Conservation (phyloP, 1,139 yeast species). For the Saccharomyces pastorianus region DNA sequence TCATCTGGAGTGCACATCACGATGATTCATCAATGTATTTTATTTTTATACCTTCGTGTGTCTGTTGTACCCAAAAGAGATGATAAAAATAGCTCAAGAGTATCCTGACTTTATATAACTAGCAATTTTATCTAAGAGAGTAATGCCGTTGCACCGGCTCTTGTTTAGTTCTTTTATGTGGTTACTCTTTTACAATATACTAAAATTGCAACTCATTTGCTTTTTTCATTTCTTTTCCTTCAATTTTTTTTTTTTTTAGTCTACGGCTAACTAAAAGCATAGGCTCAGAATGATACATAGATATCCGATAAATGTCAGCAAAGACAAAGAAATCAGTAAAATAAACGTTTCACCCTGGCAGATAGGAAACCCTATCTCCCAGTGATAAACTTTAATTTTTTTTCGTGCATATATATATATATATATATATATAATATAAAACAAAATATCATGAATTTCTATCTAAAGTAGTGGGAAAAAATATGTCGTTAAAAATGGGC, state of each 20-base stretch:
- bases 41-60: background rate
- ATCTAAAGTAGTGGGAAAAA: background rate
- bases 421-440: background rate
- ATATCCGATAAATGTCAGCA: background rate
- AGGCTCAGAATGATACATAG: background rate
- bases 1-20: constrained; percentile 2
- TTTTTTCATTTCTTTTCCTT: background rate
- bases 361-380: background rate
- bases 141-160: background rate
- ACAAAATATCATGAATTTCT: background rate
- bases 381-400: background rate
- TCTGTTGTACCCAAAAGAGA: background rate
- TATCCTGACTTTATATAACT: background rate
- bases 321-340: background rate
- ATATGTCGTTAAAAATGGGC: background rate
- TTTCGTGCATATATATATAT: background rate
- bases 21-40: background rate
- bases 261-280: background rate
- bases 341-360: background rate
- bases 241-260: background rate
- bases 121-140: background rate
- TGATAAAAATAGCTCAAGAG: background rate
- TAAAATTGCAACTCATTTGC: background rate
- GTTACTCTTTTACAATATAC: background rate
- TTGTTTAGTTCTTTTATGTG: background rate